These are phyloP conservation scores for Chrysosporium queenslandicum DNA, from an alignment of 2,329 filamentous ascomycete species.

Conservation along the genomic window DNA sequence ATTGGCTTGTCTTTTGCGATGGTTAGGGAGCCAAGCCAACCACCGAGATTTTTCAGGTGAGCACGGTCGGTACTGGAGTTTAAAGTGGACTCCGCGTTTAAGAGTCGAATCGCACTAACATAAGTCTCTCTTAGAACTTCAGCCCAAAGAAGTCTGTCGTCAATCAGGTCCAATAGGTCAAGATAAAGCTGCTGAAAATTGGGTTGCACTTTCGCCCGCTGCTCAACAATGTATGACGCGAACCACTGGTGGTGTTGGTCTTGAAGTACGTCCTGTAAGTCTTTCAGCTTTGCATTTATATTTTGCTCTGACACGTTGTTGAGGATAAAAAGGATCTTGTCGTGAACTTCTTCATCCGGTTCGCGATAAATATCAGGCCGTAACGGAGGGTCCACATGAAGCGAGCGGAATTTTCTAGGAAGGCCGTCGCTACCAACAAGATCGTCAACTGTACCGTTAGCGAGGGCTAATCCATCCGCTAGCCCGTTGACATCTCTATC, in stretches of 20 bases:
- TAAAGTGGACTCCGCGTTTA: slow-evolving; percentile 82
- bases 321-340: slow-evolving; percentile 87
- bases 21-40: slow-evolving; percentile 87
- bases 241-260: slow-evolving; percentile 91
- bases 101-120: slow-evolving; percentile 69
- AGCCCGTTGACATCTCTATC: slow-evolving; percentile 33
- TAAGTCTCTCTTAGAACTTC: slow-evolving; percentile 93
- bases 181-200: slow-evolving; percentile 94
- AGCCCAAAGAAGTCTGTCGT: slow-evolving; percentile 67
- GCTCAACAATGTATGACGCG: slow-evolving; percentile 84
- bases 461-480: slow-evolving; percentile 42
- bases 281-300: slow-evolving; percentile 69
- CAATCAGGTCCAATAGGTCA: slow-evolving; percentile 73
- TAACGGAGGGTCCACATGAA: slow-evolving; percentile 63
- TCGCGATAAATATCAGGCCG: slow-evolving; percentile 61
- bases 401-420: slow-evolving; percentile 62
- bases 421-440: slow-evolving; percentile 49
- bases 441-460: slow-evolving; percentile 64
- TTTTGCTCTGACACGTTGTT: slow-evolving; percentile 95
- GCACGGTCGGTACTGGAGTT: slow-evolving; percentile 73
- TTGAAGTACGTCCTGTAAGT: slow-evolving; percentile 68
- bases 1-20: slow-evolving; percentile 91
- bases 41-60: slow-evolving; percentile 85
- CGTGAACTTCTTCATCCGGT: slow-evolving; percentile 73
- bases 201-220: slow-evolving; percentile 91